Percentiles rank a stretch among this genome's conserved stretches.
These are phyloP conservation scores for Fusarium neocosmosporiellum DNA, from an alignment of 2,329 filamentous ascomycete genomes.

Conservation along the genomic window DNA sequence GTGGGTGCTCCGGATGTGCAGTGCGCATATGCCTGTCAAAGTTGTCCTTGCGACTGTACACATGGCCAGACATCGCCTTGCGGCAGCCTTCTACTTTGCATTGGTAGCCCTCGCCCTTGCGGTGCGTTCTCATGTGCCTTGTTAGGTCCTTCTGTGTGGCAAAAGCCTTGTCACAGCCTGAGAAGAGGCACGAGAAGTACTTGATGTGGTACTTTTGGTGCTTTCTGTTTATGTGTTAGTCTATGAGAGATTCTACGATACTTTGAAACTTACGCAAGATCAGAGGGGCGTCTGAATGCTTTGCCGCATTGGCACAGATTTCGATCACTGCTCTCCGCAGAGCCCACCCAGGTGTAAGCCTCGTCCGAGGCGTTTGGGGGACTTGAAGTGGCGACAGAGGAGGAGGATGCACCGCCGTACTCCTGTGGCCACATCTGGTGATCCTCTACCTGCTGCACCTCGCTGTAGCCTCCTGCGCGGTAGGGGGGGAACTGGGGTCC, in stretches of 20 bases:
- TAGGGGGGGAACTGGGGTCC: conserved; percentile 22
- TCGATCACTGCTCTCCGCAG: conserved; percentile 24
- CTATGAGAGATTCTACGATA: neutral
- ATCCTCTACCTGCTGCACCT: conserved; percentile 29
- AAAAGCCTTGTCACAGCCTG: conserved; percentile 41
- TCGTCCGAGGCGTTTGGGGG: conserved; percentile 39
- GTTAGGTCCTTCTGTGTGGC: conserved; percentile 43
- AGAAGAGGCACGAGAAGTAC: conserved; percentile 42
- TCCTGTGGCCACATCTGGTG: conserved; percentile 34
- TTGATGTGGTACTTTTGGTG: conserved; percentile 46
- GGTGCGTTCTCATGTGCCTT: conserved; percentile 41
- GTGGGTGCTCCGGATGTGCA: conserved; percentile 41
- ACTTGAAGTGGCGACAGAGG: conserved; percentile 34
- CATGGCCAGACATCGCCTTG: conserved; percentile 42
- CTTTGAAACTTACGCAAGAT: conserved; percentile 38
- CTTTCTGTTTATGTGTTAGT: conserved; percentile 33
- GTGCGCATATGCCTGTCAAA: conserved; percentile 45
- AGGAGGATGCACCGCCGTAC: conserved; percentile 32
- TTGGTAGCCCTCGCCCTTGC: conserved; percentile 42
- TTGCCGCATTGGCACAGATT: conserved; percentile 41
- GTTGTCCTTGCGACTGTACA: conserved; percentile 45
- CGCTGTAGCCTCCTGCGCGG: conserved; percentile 21
- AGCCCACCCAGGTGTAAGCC: conserved; percentile 21
- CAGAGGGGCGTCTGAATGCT: conserved; percentile 41
- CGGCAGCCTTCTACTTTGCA: conserved; percentile 43